Percentiles rank a stretch among this genome's conserved stretches.
These are phyloP conservation scores for Phytophthora kernoviae DNA, from an alignment of 352 stramenopile species.

Conservation along the genomic window DNA sequence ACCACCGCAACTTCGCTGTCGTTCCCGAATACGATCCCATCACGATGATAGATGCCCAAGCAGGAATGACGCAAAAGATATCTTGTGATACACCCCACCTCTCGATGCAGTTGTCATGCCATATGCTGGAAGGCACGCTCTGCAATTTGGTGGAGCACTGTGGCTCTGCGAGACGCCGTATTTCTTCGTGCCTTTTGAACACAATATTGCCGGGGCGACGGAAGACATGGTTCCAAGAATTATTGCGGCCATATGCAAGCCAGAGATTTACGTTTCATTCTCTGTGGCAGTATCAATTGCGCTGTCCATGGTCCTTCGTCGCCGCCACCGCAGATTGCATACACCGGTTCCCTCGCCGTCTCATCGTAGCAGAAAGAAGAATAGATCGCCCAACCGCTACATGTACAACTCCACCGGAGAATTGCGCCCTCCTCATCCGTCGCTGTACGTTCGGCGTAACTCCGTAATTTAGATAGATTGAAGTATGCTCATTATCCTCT, in stretches of 20 bases:
- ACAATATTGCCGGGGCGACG: conserved; percentile 75
- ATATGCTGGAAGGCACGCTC: conserved; percentile 91
- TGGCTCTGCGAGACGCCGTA: conserved; percentile 55
- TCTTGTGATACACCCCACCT: conserved; percentile 87
- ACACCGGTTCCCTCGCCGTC: conserved; percentile 35
- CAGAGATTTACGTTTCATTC: conserved; percentile 60
- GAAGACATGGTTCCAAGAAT: conserved; percentile 59
- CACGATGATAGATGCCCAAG: conserved; percentile 88
- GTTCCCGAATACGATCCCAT: conserved; percentile 90
- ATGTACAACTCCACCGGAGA: conserved; percentile 22
- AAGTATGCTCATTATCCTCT: conserved; percentile 10
- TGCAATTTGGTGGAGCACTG: conserved; percentile 87
- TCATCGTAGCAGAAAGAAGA: conserved; percentile 35
- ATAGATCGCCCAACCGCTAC: conserved; percentile 18
- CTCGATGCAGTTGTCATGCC: conserved; percentile 90
- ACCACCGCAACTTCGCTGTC: conserved; percentile 87
- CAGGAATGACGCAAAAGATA: conserved; percentile 90
- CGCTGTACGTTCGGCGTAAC: conserved; percentile 42
- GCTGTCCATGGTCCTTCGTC: conserved; percentile 66
- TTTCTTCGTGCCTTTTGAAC: conserved; percentile 79
- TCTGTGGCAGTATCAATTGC: conserved; percentile 57
- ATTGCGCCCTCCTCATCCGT: conserved; percentile 22
- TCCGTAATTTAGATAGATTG: conserved; percentile 45
- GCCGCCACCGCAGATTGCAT: conserved; percentile 35
- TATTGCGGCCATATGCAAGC: conserved; percentile 50